phyloP scores from a whole-genome alignment of 371 early-diverging fungal genomes.

The Fennellomyces sp. region DNA sequence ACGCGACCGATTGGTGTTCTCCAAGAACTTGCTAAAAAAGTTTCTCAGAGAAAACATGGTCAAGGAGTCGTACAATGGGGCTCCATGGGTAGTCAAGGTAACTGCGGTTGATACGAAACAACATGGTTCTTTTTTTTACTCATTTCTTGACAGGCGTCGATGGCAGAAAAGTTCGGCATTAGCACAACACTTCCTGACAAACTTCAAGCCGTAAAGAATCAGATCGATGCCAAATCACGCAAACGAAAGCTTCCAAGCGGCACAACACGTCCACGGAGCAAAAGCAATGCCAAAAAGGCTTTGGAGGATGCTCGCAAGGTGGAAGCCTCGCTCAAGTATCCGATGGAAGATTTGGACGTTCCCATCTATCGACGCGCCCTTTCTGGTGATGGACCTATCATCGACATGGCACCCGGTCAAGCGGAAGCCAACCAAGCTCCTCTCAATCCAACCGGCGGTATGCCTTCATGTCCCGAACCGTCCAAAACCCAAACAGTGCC shows the following conservation, averaged over 20 bases:
- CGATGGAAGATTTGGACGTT: slow-evolving; percentile 65
- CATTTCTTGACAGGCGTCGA: slow-evolving; percentile 26
- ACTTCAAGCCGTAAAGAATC: slow-evolving; percentile 46
- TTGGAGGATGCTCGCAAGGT: slow-evolving; percentile 26
- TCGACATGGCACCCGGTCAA: slow-evolving; percentile 38
- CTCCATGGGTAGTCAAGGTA: slow-evolving; percentile 78
- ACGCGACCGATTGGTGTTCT: slow-evolving; percentile 70
- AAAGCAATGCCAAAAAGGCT: neutral
- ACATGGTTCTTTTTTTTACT: neutral
- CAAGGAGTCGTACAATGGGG: slow-evolving; percentile 70
- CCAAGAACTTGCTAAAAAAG: slow-evolving; percentile 71
- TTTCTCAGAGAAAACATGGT: slow-evolving; percentile 69
- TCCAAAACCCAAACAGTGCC: slow-evolving; percentile 27
- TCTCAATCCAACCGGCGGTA: slow-evolving; percentile 37
- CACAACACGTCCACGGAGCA: neutral
- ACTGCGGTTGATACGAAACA: neutral
- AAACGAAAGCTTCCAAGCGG: slow-evolving; percentile 33
- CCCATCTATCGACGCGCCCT: slow-evolving; percentile 39
- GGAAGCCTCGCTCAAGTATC: slow-evolving; percentile 52
- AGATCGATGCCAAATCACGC: slow-evolving; percentile 47
- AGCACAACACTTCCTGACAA: slow-evolving; percentile 52
- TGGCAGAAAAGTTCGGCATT: slow-evolving; percentile 51
- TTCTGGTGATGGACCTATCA: slow-evolving; percentile 26
- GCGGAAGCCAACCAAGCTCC: slow-evolving; percentile 2
- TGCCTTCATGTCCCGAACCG: slow-evolving; percentile 27